Percentiles rank a stretch among this genome's conserved stretches.
These are phyloP conservation scores for Acaromyces ingoldii DNA, from an alignment of 1,284 basidiomycete genomes.

Conservation along the genomic window DNA sequence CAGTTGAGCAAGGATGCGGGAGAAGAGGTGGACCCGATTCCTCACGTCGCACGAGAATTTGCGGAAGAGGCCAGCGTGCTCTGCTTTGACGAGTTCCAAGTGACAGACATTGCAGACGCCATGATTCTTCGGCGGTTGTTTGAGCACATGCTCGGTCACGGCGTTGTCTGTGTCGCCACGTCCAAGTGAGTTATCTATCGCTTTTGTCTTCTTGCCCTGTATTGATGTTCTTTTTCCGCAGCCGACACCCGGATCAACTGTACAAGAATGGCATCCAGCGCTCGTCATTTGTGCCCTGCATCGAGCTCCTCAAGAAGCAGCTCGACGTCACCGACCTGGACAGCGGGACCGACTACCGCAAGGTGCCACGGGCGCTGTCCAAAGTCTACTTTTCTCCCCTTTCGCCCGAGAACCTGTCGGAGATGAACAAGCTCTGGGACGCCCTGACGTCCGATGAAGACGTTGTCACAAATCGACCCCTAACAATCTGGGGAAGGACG, in stretches of 20 bases:
- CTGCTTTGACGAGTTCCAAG: constrained; percentile 99
- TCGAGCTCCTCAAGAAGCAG: constrained; percentile 80
- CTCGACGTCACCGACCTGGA: constrained; percentile 87
- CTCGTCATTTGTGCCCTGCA: constrained; percentile 90
- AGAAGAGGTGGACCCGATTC: constrained; percentile 69
- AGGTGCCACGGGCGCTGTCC: constrained; percentile 57
- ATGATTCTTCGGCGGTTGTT: constrained; percentile 92
- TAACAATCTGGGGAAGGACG: constrained; percentile 83
- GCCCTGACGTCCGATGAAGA: constrained; percentile 63
- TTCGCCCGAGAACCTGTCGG: constrained; percentile 59
- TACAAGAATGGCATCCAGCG: constrained; percentile 99
- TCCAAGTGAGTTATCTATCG: constrained; percentile 66
- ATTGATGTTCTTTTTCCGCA: constrained; percentile 48
- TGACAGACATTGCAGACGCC: constrained; percentile 96
- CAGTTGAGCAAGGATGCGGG: constrained; percentile 1
- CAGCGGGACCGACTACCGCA: constrained; percentile 74
- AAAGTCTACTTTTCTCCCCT: constrained; percentile 87
- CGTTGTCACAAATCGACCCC: constrained; percentile 62
- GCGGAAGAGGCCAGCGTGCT: constrained; percentile 66
- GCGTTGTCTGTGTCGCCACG: constrained; percentile 91
- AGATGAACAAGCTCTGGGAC: constrained; percentile 76
- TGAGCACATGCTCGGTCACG: constrained; percentile 76
- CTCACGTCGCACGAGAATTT: constrained; percentile 81
- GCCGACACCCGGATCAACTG: constrained; percentile 91
- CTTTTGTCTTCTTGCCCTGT: background rate